Base-by-base conservation (phyloP, 163 green algal species). In the Coccomyxa subellipsoidea region DNA sequence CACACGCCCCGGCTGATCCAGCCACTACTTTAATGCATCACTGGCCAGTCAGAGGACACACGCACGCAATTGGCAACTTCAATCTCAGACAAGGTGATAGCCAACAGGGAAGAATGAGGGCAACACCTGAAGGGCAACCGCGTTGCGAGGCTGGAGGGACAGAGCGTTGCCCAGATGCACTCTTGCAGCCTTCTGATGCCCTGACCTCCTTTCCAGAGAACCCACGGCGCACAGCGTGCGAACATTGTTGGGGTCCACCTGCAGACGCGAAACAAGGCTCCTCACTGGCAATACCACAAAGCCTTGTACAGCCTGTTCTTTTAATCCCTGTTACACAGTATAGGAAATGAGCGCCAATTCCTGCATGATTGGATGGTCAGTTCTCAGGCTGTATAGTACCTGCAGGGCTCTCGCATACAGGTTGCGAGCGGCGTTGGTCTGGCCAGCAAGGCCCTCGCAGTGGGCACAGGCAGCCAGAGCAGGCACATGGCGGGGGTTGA, bases 401-500 rank as follows among this genome's bases (percentile, higher is more conserved):
- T 73, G 66, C 27, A 73, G 66, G 32, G 66, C 66, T 23, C 66
- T 73, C 1, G 66, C 66, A 34, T 73, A 73, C 6, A 73, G 66
- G n/a, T 73, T 73, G 29, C 66, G 27, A 36, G 66, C 66, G 32
- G 66, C 27, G 7, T 73, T 32, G 21, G n/a, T 32, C 66, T 73
- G 29, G 29, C 66, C 66, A 36, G 66, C 66, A 36, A 36, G 66
- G 15, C 27, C 27, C 66, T 73, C 66, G 27, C 29, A 32, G 66
- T 73, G 66, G 0, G 66, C 66, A 36, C 27, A 34, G 29, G 29
- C 66, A 2, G 29, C 66, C 27, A 73, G 27, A 8, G 66, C 66
- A 34, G 66, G 66, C n/a, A 73, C n/a, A 34, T 73, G 66, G 66
- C 66, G 66, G 8, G 66, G 66, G 66, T 73, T 73, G 21, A 73